Percentiles rank a stretch among this genome's conserved stretches.
Conservation (phyloP, 1,139 yeast genomes). For the Keqinozyma sinolaborantium region DNA sequence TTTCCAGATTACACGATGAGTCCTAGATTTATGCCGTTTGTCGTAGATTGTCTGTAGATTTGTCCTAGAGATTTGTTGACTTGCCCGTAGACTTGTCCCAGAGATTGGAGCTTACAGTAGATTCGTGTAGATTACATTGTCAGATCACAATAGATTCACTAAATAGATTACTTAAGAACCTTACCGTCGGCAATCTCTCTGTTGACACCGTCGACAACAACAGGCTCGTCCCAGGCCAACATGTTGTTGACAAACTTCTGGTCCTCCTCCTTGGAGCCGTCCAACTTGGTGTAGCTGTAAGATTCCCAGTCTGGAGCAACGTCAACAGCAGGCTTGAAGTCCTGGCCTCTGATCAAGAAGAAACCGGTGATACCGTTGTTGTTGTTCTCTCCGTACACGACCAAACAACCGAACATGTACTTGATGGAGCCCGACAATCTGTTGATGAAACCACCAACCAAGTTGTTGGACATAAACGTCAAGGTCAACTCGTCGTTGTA, state of each 20-base stretch:
- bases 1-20: too few relatives aligned
- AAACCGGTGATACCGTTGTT: slow-evolving; percentile 96
- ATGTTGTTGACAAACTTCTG: slow-evolving; percentile 43
- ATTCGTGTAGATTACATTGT: too few relatives aligned
- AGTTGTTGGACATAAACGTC: slow-evolving; percentile 98
- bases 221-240: slow-evolving; percentile 54
- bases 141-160: too few relatives aligned
- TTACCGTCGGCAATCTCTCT: slow-evolving; percentile 51
- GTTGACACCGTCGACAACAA: slow-evolving; percentile 39
- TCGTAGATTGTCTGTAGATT: too few relatives aligned
- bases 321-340: slow-evolving; percentile 83
- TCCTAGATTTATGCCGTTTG: too few relatives aligned
- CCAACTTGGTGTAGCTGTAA: slow-evolving; percentile 43
- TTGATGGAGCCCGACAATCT: slow-evolving; percentile 90
- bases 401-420: slow-evolving; percentile 90
- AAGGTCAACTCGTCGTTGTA: slow-evolving; percentile 96
- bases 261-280: slow-evolving; percentile 33
- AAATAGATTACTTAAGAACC: slow-evolving; percentile 38
- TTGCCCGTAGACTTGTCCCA: too few relatives aligned
- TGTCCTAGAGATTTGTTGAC: too few relatives aligned
- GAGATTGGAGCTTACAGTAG: too few relatives aligned
- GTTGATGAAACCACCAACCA: slow-evolving; percentile 97
- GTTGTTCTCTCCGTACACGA: slow-evolving; percentile 98
- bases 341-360: slow-evolving; percentile 95
- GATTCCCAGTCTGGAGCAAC: slow-evolving; percentile 99